phyloP scores from a whole-genome alignment of 1,139 yeast species.

The Diutina sp. region DNA sequence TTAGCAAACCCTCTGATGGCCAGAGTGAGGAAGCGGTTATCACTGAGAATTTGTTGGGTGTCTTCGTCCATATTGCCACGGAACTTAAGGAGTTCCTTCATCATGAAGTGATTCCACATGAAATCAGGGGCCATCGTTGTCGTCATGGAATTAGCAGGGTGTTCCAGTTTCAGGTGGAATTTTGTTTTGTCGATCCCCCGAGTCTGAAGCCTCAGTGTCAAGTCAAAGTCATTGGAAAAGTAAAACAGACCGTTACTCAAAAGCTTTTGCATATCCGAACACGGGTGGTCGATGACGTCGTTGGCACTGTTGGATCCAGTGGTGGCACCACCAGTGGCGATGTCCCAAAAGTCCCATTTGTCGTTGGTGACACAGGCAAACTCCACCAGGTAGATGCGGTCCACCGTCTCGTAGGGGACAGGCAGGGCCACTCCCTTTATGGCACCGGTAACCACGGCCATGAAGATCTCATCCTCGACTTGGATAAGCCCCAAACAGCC shows the following conservation, averaged over 20 bases:
- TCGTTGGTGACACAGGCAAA: conserved; percentile 62
- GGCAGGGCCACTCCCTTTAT: conserved; percentile 75
- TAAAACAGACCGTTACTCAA: conserved; percentile 83
- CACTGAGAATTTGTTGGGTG: conserved; percentile 49
- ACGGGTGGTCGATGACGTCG: conserved; percentile 55
- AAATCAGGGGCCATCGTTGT: conserved; percentile 33
- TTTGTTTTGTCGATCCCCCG: conserved; percentile 36
- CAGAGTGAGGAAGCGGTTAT: conserved; percentile 72
- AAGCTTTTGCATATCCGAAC: conserved; percentile 64
- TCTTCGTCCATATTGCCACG: conserved; percentile 54
- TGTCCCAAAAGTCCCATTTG: conserved; percentile 69
- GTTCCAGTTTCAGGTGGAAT: conserved; percentile 12
- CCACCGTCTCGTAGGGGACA: conserved; percentile 63
- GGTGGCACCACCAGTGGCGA: conserved; percentile 42
- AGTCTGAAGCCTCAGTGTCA: conserved; percentile 71
- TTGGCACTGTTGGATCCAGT: conserved; percentile 6
- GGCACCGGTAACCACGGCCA: conserved; percentile 70
- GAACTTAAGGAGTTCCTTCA: conserved; percentile 68
- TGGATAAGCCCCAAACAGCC: conserved; percentile 84
- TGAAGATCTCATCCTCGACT: conserved; percentile 50
- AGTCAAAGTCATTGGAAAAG: conserved; percentile 83
- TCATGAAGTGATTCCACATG: conserved; percentile 95
- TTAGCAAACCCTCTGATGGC: conserved; percentile 93
- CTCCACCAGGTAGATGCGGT: conserved; percentile 73
- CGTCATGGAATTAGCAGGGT: conserved; percentile 3